These are phyloP conservation scores for Ustilago vetiveriae DNA, from an alignment of 1,284 basidiomycete genomes.

Conservation along the genomic window DNA sequence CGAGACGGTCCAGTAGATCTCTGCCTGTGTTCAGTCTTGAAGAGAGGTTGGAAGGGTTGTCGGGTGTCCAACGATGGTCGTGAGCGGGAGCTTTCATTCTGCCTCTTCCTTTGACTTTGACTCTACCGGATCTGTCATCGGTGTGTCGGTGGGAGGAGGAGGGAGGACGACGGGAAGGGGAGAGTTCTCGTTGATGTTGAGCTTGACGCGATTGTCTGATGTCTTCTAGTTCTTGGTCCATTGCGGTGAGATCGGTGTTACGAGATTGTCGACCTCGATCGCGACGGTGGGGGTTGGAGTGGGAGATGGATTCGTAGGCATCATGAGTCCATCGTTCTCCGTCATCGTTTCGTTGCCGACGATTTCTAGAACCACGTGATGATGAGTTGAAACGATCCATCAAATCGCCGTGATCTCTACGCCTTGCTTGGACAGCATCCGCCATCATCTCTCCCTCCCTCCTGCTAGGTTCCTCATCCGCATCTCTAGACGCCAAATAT, in stretches of 20 bases:
- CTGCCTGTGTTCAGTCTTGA: background rate
- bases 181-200: conserved; percentile 35
- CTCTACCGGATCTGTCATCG: conserved; percentile 6
- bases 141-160: background rate
- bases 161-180: conserved; percentile 19
- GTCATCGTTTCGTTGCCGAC: conserved; percentile 1
- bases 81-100: conserved; percentile 47
- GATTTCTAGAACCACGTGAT: background rate
- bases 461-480: conserved; percentile 20
- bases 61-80: conserved; percentile 9
- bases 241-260: conserved; percentile 13
- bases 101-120: conserved; percentile 40
- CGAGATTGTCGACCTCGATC: conserved; percentile 13
- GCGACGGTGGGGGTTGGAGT: background rate
- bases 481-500: conserved; percentile 5
- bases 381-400: conserved; percentile 19
- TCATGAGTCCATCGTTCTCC: conserved; percentile 32
- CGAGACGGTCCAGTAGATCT: conserved; percentile 14
- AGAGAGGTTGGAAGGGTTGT: conserved; percentile 1
- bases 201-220: conserved; percentile 9
- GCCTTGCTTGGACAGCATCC: conserved; percentile 13
- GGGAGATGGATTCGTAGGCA: conserved; percentile 13
- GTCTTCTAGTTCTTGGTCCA: conserved; percentile 46
- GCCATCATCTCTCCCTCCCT: conserved; percentile 40
- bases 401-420: conserved; percentile 14